phyloP scores from a whole-genome alignment of 371 early-diverging fungal genomes.

The Mucor piriformis region DNA sequence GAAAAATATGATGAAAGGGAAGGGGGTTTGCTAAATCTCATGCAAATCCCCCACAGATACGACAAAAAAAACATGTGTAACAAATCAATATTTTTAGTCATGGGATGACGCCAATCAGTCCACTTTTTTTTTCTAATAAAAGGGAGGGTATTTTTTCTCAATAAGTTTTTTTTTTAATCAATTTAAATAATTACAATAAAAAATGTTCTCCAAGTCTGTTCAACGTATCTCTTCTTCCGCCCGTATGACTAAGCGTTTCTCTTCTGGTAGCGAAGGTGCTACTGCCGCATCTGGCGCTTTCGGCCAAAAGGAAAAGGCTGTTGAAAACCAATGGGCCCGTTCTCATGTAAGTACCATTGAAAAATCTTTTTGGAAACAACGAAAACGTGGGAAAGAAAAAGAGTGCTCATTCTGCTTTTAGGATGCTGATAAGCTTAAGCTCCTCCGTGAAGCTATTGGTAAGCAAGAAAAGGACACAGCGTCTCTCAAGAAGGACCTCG shows the following conservation, averaged over 20 bases:
- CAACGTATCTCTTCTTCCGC: conserved; percentile 8
- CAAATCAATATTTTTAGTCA: background rate
- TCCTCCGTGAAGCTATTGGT: conserved; percentile 34
- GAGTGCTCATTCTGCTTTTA: conserved; percentile 5
- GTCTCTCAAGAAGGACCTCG: conserved; percentile 33
- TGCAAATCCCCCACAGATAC: background rate
- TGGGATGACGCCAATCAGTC: background rate
- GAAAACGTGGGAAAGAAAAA: background rate
- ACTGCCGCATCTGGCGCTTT: conserved; percentile 41
- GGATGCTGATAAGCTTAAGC: conserved; percentile 51
- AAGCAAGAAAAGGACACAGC: conserved; percentile 39
- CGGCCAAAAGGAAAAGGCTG: conserved; percentile 51
- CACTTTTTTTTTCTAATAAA: background rate
- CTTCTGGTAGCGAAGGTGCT: conserved; percentile 38
- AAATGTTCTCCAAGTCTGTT: conserved; percentile 22
- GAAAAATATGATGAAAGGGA: background rate
- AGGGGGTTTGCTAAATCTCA: background rate
- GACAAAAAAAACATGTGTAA: no score
- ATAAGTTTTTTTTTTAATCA: background rate
- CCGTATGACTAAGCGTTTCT: conserved; percentile 19
- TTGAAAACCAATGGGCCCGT: conserved; percentile 54
- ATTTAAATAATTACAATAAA: background rate
- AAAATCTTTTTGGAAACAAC: background rate
- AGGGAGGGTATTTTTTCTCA: conserved; percentile 3
- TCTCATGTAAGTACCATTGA: conserved; percentile 44